Base-by-base conservation (phyloP, 805 yeast genomes). In the Saccharomycopsis amapae region DNA sequence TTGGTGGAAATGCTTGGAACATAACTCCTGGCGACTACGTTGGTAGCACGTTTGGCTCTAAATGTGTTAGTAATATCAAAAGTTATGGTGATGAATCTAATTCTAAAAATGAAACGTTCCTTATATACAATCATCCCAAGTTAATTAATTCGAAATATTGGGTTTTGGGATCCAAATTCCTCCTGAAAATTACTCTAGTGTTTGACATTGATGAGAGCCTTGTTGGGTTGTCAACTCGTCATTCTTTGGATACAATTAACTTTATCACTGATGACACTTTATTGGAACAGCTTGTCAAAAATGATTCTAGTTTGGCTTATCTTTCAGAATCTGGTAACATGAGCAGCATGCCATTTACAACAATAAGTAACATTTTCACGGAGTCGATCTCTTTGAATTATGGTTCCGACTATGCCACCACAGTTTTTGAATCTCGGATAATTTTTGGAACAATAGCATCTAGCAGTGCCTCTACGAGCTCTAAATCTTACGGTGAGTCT, bases 1-100 rank as follows among this genome's bases (percentile, higher is more conserved):
- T 46, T 17, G 50, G 47, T 19, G 46, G 40, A 9, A 42, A 35
- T 18, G n/a, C 28, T 10, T 46, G 50, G 50, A 46, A 46, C 34
- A 39, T 43, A 1, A 25, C 50, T 3, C 18, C 22, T 3, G 17
- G 25, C n/a, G 37, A 43, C 17, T 42, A 42, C 34, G 19, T 46
- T 12, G 28, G 26, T n/a, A 22, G 33, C 15, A n/a, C n/a, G n/a
- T n/a, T n/a, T n/a, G n/a, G n/a, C n/a, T 6, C 25, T 10, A 18
- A 38, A 35, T 41, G 42, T n/a, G 4, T 17, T 23, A 36, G 49
- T 31, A 23, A 32, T 2, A 46, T 46, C 12, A 44, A 46, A 20
- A 10, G 38, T 2, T 46, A 46, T 24, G 28, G 12, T 12, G 24
- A 40, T 28, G 18, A 40, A n/a, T n/a, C 9, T 9, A 9, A 17